phyloP scores from a whole-genome alignment of 169 alveolate species.

The Eimeria maxima region DNA sequence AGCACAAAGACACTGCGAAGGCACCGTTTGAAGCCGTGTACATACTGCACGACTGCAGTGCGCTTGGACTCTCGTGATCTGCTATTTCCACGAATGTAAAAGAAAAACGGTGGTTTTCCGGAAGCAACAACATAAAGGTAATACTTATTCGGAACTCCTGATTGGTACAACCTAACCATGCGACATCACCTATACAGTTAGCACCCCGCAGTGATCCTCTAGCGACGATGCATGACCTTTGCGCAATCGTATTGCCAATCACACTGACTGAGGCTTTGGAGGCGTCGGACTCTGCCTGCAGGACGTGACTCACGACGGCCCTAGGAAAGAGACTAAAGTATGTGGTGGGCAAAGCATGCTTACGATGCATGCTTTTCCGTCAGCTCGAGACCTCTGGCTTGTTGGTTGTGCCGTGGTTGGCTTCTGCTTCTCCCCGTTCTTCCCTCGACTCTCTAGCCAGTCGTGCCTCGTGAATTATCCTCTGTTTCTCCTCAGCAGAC shows the following conservation, averaged over 20 bases:
- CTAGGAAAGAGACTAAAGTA: background rate
- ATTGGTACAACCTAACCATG: background rate
- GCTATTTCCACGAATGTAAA: background rate
- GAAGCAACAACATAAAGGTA: background rate
- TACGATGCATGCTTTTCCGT: background rate
- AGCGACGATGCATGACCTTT: background rate
- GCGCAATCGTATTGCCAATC: background rate
- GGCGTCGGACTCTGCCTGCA: constrained; percentile 7
- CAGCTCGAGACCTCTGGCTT: background rate
- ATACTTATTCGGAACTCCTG: background rate
- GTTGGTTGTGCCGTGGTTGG: background rate
- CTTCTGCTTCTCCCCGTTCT: background rate
- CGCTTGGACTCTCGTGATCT: background rate
- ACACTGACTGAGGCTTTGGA: background rate
- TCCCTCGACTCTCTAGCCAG: background rate
- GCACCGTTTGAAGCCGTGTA: background rate
- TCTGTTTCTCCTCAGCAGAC: constrained; percentile 35
- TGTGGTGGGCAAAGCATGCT: background rate
- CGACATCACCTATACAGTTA: background rate
- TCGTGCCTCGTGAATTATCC: constrained; percentile 19
- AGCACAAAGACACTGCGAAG: background rate
- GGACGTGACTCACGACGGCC: constrained; percentile 7
- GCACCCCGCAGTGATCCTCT: background rate
- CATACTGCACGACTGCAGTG: constrained; percentile 3
- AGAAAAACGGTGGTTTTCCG: background rate